These are phyloP conservation scores for Vanrija humicola DNA, from an alignment of 1,284 basidiomycete genomes.

Conservation along the genomic window DNA sequence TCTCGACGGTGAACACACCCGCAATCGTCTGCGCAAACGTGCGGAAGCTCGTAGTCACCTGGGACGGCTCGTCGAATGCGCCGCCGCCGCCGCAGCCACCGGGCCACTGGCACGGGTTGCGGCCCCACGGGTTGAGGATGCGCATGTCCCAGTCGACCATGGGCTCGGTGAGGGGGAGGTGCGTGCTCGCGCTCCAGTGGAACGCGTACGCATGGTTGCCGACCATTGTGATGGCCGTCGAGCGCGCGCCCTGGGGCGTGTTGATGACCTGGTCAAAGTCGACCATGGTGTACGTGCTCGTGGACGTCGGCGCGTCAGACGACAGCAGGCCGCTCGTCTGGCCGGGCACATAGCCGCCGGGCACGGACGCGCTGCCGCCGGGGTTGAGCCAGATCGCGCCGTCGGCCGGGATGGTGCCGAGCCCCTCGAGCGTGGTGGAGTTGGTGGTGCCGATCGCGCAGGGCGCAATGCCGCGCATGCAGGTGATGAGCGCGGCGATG, in stretches of 20 bases:
- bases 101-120: conserved; percentile 11
- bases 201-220: conserved; percentile 17
- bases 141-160: not conserved
- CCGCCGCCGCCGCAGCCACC: conserved; percentile 6
- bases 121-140: conserved; percentile 21
- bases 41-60: conserved; percentile 11
- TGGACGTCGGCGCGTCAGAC: conserved; percentile 5
- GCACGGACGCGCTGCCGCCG: not conserved
- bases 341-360: not conserved
- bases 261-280: conserved; percentile 17
- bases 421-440: conserved; percentile 7
- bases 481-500: conserved; percentile 9
- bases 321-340: conserved; percentile 6
- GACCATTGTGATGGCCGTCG: conserved; percentile 11
- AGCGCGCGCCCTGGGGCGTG: conserved; percentile 4
- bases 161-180: conserved; percentile 1
- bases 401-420: conserved; percentile 6
- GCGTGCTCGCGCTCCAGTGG: conserved; percentile 4
- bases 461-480: conserved; percentile 13
- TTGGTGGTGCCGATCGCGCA: conserved; percentile 15
- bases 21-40: conserved; percentile 8
- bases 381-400: conserved; percentile 14
- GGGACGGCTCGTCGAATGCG: conserved; percentile 3
- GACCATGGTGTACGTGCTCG: conserved; percentile 12
- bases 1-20: conserved; percentile 12